Evolutionary conservation across 2,329 filamentous ascomycete species (phyloP).

Genomic region (Aspergillus glaucus): DNA sequence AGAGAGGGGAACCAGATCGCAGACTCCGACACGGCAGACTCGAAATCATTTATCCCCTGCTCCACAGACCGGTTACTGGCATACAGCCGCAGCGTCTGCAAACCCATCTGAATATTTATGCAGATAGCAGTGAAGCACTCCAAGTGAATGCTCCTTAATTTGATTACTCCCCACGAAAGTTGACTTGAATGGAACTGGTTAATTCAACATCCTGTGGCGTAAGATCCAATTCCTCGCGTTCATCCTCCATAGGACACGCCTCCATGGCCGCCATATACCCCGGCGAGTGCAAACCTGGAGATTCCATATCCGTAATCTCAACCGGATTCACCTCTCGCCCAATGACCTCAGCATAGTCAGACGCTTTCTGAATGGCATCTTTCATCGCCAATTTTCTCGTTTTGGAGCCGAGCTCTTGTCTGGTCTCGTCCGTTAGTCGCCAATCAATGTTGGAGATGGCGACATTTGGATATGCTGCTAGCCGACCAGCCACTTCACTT

Average conservation of each 20-base stretch:
- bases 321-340: conserved; percentile 11
- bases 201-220: conserved; percentile 8
- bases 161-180: conserved; percentile 2
- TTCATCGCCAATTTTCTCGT: conserved; percentile 16
- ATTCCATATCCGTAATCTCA: conserved; percentile 7
- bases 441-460: conserved; percentile 18
- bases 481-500: conserved; percentile 11
- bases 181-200: conserved; percentile 5
- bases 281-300: not conserved
- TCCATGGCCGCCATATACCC: not conserved
- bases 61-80: no score
- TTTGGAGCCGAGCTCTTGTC: conserved; percentile 12
- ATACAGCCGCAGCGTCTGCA: no score
- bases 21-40: no score
- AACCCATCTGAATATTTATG: not conserved
- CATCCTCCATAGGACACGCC: not conserved
- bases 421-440: conserved; percentile 18
- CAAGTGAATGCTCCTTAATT: not conserved
- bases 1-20: no score
- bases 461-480: conserved; percentile 14
- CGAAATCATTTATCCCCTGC: no score
- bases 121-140: not conserved
- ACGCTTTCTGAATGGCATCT: conserved; percentile 19
- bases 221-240: conserved; percentile 5
- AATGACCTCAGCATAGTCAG: conserved; percentile 16